phyloP scores from a whole-genome alignment of 768 basidiomycete genomes.

The Leucocoprinus sp. region DNA sequence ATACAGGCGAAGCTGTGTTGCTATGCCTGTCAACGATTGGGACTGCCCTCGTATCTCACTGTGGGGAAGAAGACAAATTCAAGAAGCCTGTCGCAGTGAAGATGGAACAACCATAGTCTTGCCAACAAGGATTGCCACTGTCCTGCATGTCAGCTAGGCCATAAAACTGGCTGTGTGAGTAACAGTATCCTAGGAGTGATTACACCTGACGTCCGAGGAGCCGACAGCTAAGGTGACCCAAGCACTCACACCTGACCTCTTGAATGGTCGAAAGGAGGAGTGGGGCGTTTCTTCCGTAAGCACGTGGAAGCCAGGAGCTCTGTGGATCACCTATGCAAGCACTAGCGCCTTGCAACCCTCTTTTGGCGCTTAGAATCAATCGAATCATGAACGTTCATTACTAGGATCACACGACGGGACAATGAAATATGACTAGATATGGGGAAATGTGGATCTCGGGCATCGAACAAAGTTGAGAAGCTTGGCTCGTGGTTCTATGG shows the following conservation, averaged over 20 bases:
- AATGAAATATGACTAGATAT: neutral
- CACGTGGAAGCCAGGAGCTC: constrained; percentile 1
- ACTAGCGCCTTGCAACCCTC: neutral
- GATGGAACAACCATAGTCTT: constrained; percentile 8
- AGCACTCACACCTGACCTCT: constrained; percentile 20
- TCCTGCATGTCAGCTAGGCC: neutral
- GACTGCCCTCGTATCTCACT: constrained; percentile 11
- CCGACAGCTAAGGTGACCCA: constrained; percentile 17
- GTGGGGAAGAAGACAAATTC: neutral
- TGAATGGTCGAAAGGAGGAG: neutral
- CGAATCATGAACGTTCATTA: neutral
- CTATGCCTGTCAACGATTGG: constrained; percentile 25
- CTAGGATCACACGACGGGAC: neutral
- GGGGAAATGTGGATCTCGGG: constrained; percentile 5
- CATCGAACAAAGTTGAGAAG: constrained; percentile 6
- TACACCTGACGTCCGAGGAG: constrained; percentile 16
- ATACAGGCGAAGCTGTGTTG: constrained; percentile 18
- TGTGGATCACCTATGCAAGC: constrained; percentile 1
- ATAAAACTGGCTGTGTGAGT: neutral
- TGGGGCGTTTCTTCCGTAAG: neutral
- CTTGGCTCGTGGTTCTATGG: neutral
- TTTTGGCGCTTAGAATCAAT: neutral
- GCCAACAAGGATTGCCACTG: constrained; percentile 13
- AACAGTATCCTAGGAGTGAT: neutral
- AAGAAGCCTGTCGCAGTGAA: neutral